Percentiles rank a stretch among this genome's conserved stretches.
phyloP scores from a whole-genome alignment of 2,329 filamentous ascomycete species.

The Botrytis galanthina region DNA sequence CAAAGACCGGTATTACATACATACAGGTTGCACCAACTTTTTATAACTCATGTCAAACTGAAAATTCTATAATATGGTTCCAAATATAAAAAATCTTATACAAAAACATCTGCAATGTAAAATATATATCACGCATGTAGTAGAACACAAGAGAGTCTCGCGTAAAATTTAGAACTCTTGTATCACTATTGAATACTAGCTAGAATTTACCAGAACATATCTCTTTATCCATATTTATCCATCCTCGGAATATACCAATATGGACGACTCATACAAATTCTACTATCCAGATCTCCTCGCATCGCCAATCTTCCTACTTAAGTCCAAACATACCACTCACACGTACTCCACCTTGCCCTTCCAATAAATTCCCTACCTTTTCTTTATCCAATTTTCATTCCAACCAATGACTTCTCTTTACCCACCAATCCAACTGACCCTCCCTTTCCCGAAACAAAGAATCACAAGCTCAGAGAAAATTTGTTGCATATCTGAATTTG shows the following conservation, averaged over 20 bases:
- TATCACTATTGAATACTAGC: background rate
- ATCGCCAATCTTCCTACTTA: background rate
- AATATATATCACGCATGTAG: background rate
- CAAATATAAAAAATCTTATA: background rate
- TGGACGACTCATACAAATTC: background rate
- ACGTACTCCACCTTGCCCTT: background rate
- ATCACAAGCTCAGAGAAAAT: background rate
- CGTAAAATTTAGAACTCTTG: background rate
- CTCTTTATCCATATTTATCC: background rate
- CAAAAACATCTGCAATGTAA: background rate
- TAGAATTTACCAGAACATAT: background rate
- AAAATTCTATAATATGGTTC: background rate
- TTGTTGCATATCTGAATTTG: slow-evolving; percentile 6
- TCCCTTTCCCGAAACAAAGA: background rate
- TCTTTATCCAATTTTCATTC: background rate
- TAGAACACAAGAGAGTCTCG: background rate
- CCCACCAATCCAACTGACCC: background rate
- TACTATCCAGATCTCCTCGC: background rate
- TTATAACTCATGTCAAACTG: background rate
- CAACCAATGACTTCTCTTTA: background rate
- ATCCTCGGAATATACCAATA: background rate
- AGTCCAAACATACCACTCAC: background rate
- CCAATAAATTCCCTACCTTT: background rate
- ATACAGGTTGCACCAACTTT: background rate
- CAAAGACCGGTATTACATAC: background rate